A percentile compares a stretch with the other conserved stretches of the same genome.
phyloP scores from a whole-genome alignment of 176 grass and related monocot species.

The Oryza australiensis region DNA sequence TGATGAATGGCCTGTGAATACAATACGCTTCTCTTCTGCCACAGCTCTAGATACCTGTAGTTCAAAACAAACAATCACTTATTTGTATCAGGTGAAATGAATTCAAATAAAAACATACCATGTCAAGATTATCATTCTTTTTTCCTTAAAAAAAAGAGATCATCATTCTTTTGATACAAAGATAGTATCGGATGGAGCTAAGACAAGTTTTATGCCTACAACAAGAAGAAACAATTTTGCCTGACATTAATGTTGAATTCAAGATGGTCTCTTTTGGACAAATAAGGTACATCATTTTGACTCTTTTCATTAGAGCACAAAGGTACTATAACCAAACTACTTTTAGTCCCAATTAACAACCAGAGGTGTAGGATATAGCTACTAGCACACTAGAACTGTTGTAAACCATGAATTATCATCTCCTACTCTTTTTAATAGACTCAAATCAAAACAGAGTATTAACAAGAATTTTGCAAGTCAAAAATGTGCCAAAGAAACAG shows the following conservation, averaged over 20 bases:
- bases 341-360: not conserved
- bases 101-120: slow-evolving; percentile 1
- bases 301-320: not conserved
- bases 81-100: not conserved
- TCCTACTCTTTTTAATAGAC: not conserved
- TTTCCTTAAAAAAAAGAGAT: not conserved
- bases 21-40: slow-evolving; percentile 64
- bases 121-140: not conserved
- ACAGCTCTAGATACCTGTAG: slow-evolving; percentile 66
- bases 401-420: not conserved
- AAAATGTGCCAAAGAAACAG: not conserved
- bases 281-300: not conserved
- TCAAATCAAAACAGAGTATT: not conserved
- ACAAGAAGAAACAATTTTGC: not conserved
- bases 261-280: not conserved
- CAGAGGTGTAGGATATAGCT: not conserved
- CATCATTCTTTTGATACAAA: not conserved
- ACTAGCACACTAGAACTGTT: not conserved
- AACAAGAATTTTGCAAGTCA: not conserved
- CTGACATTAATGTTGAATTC: not conserved
- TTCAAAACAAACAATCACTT: not conserved
- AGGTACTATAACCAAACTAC: not conserved
- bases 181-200: not conserved
- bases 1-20: slow-evolving; percentile 90
- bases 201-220: slow-evolving; percentile 1